Percentiles rank a stretch among this genome's conserved stretches.
These are phyloP conservation scores for Zygosaccharomyces bailii DNA, from an alignment of 805 yeast genomes.

Conservation along the genomic window DNA sequence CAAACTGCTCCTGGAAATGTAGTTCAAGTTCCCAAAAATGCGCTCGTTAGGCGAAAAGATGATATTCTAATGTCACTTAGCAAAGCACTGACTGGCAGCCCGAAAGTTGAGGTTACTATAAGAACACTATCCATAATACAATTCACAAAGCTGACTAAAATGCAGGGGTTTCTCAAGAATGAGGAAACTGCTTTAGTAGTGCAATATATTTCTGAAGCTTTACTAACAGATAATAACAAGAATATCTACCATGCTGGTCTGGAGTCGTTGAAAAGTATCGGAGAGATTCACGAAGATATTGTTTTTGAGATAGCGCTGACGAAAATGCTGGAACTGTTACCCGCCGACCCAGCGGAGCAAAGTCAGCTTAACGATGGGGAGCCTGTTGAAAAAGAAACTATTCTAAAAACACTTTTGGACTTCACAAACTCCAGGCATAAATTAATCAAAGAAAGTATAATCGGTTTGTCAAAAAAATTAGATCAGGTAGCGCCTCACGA, in stretches of 20 bases:
- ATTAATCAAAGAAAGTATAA: constrained; percentile 30
- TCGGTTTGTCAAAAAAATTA: constrained; percentile 22
- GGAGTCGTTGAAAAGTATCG: constrained; percentile 49
- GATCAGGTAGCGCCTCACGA: constrained; percentile 12
- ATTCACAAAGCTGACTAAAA: constrained; percentile 51
- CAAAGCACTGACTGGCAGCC: constrained; percentile 63
- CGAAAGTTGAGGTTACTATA: constrained; percentile 65
- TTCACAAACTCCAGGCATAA: constrained; percentile 33
- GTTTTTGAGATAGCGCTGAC: constrained; percentile 54
- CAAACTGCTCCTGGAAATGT: not conserved
- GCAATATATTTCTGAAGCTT: constrained; percentile 60
- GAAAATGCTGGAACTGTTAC: constrained; percentile 47
- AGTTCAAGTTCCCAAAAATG: constrained; percentile 28
- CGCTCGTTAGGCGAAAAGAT: constrained; percentile 54
- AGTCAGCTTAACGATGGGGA: constrained; percentile 27
- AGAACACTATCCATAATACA: constrained; percentile 65
- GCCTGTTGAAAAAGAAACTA: constrained; percentile 32
- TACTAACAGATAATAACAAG: constrained; percentile 50
- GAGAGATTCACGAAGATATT: constrained; percentile 32
- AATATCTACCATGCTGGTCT: constrained; percentile 52
- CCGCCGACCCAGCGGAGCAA: constrained; percentile 40
- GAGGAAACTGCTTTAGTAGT: constrained; percentile 62
- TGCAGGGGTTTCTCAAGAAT: constrained; percentile 46
- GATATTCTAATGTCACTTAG: constrained; percentile 63
- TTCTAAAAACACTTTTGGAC: constrained; percentile 37